phyloP scores from a whole-genome alignment of 768 basidiomycete species.

The Paxillus involutus region DNA sequence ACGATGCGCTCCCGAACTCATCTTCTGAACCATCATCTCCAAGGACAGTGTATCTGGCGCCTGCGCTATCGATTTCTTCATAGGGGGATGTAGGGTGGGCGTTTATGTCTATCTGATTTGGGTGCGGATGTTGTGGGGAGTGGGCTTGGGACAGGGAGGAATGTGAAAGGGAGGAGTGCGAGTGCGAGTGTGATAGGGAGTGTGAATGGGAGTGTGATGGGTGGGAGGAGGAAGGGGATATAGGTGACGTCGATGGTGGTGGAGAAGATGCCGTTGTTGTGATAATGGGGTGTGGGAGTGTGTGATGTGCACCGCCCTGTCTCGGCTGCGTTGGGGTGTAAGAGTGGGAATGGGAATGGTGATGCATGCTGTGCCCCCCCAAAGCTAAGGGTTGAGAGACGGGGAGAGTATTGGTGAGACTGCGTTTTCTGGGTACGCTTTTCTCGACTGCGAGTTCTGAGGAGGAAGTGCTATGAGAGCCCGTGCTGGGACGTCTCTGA shows the following conservation, averaged over 20 bases:
- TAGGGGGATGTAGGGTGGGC: constrained; percentile 36
- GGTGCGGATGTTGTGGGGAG: constrained; percentile 14
- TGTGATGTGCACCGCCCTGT: constrained; percentile 1
- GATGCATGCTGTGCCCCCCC: constrained; percentile 18
- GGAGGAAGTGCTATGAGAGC: constrained; percentile 42
- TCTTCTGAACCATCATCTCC: constrained; percentile 28
- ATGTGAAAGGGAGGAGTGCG: constrained; percentile 24
- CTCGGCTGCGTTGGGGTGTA: constrained; percentile 14
- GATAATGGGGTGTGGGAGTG: constrained; percentile 30
- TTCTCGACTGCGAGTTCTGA: constrained; percentile 47
- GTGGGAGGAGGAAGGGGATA: constrained; percentile 24
- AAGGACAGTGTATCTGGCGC: constrained; percentile 18
- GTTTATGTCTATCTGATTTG: constrained; percentile 30
- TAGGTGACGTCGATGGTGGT: constrained; percentile 21
- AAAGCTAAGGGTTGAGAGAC: constrained; percentile 13
- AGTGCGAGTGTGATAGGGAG: constrained; percentile 20
- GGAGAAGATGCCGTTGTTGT: constrained; percentile 32
- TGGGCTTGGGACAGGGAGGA: constrained; percentile 20
- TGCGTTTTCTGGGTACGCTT: constrained; percentile 65
- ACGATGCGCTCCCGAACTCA: constrained; percentile 17
- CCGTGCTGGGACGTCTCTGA: constrained; percentile 38
- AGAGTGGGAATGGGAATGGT: constrained; percentile 29
- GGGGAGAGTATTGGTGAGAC: constrained; percentile 52
- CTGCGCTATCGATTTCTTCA: constrained; percentile 60
- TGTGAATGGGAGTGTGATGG: constrained; percentile 21